phyloP scores from a whole-genome alignment of 306 rosid species.

The Boehmeria nivea region DNA sequence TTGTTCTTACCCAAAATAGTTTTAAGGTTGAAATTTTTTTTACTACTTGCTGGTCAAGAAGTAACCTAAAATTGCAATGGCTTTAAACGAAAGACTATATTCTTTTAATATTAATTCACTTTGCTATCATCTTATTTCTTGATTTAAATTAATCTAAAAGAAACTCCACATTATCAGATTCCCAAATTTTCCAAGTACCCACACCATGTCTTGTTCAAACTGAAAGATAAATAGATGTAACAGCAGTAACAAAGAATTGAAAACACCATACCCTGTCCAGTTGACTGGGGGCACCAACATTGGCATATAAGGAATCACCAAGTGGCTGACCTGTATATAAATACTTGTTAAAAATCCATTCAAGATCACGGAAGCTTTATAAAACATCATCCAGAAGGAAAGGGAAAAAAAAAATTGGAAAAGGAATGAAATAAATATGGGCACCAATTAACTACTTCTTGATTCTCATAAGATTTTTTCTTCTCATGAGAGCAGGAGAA shows the following conservation, averaged over 20 bases:
- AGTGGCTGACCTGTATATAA: conserved; percentile 63
- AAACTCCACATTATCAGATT: conserved; percentile 1
- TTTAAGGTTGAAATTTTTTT: neutral
- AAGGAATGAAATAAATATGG: too few relatives aligned
- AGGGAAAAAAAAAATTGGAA: neutral
- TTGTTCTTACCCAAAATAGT: neutral
- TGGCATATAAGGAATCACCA: conserved; percentile 96
- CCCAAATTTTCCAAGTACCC: neutral
- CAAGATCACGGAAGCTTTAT: neutral
- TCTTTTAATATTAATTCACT: neutral
- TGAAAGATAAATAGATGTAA: conserved; percentile 4
- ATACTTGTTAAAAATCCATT: conserved; percentile 1
- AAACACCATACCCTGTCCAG: conserved; percentile 81
- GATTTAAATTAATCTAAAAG: neutral
- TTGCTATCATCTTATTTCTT: neutral
- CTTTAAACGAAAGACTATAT: neutral
- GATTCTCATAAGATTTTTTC: conserved; percentile 3
- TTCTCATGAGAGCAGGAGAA: neutral
- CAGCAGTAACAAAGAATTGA: conserved; percentile 8
- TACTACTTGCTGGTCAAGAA: neutral
- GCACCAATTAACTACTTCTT: conserved; percentile 17
- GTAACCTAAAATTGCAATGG: conserved; percentile 2
- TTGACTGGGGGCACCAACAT: conserved; percentile 89
- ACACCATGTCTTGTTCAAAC: conserved; percentile 1
- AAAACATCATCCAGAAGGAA: neutral